Base-by-base conservation (phyloP, 495 filamentous ascomycete species). In the Hypoxylon perforatum region DNA sequence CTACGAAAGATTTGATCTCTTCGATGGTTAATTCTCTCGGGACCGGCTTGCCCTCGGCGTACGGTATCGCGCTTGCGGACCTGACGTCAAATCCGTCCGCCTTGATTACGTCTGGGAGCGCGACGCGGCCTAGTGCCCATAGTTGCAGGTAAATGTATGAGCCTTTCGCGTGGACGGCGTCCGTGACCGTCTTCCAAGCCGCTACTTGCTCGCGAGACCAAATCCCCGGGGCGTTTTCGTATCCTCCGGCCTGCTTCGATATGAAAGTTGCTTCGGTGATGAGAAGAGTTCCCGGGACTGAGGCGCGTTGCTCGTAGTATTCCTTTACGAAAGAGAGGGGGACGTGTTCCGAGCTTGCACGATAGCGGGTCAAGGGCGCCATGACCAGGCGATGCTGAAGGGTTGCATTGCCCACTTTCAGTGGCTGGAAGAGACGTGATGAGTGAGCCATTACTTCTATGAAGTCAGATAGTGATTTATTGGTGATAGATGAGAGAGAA, bases 251-350 rank as follows among this genome's bases (percentile, higher is more conserved):
- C 15, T 39, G 21, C 15, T 55, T 65, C 0, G 71, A 62, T 21
- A 71, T 58, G 52, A 85, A 78, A 12, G 88, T 86, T 8, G 81
- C 89, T 78, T 92, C 90, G 6, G 83, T 82, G 65, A 91, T 87
- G 47, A 89, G 70, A 14, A 90, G 74, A 3, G 86, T 88, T 18
- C 87, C 87, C 4, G 85, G 80, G 4, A 80, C 76, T 47, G 82
- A 82, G 52, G 80, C 84, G 30, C 87, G 81, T 59, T 90, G 88
- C 5, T 66, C 67, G 74, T 90, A 90, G 75, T 90, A 88, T 46
- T 86, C 69, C 47, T 68, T 71, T 21, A 73, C 70, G 46, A 86
- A 71, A 15, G 81, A 76, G 15, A 77, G 76, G 5, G 84, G 84
- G 15, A 85, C 81, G 50, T 83, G 80, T 18, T 76, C 67, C 49